Evolutionary conservation across 2,329 filamentous ascomycete genomes (phyloP).

Genomic region (Cytospora schulzeri): DNA sequence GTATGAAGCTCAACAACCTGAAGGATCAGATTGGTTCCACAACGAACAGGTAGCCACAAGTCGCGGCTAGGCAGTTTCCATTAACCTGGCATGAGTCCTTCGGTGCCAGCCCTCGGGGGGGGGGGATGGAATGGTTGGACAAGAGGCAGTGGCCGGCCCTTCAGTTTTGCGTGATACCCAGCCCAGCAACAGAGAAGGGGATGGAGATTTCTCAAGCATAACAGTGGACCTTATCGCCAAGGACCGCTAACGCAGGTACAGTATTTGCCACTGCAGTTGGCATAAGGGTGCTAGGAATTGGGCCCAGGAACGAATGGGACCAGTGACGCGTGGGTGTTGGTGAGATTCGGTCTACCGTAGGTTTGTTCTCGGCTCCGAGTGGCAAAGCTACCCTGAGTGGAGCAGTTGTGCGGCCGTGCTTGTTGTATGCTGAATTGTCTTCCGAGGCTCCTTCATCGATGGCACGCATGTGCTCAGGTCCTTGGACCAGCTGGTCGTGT

Average conservation of each 20-base stretch:
- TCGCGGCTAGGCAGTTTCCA: too few relatives aligned
- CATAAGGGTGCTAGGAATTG: background rate
- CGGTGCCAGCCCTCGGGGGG: too few relatives aligned
- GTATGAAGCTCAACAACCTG: too few relatives aligned
- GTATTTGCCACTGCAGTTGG: background rate
- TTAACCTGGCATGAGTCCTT: too few relatives aligned
- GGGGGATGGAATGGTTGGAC: too few relatives aligned
- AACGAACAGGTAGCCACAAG: too few relatives aligned
- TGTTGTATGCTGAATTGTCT: too few relatives aligned
- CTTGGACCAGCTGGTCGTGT: background rate
- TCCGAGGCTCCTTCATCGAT: background rate
- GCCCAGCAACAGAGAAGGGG: background rate
- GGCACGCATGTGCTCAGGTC: background rate
- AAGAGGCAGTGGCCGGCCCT: too few relatives aligned
- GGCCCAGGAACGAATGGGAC: background rate
- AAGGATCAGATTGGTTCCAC: too few relatives aligned
- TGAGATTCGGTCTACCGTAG: background rate
- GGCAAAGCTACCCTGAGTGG: background rate
- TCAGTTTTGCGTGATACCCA: too few relatives aligned
- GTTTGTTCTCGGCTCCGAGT: background rate
- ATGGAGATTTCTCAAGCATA: background rate
- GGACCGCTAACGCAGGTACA: conserved; percentile 16
- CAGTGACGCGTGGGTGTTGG: background rate
- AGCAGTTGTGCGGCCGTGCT: background rate
- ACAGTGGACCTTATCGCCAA: background rate